Conservation (phyloP, 208 protist species). For the Trypanosoma melophagium region DNA sequence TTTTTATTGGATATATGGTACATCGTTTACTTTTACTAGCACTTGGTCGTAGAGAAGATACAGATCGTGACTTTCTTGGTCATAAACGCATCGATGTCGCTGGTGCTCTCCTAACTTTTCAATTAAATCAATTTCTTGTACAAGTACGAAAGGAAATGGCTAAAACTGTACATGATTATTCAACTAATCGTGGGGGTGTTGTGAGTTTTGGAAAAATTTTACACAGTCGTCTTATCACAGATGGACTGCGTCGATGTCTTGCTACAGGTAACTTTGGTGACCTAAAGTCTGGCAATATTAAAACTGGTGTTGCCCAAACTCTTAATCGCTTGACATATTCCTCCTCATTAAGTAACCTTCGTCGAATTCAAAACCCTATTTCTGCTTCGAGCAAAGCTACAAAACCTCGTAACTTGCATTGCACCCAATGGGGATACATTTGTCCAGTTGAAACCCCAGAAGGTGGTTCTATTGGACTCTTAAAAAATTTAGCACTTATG, state of each 20-base stretch:
- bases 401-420: constrained; percentile 95
- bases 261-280: constrained; percentile 98
- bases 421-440: constrained; percentile 97
- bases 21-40: constrained; percentile 78
- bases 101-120: constrained; percentile 84
- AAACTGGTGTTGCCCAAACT: constrained; percentile 91
- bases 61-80: constrained; percentile 95
- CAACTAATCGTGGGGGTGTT: constrained; percentile 47
- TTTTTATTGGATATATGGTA: constrained; percentile 90
- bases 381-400: constrained; percentile 90
- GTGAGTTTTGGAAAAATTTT: constrained; percentile 50
- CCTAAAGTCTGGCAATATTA: constrained; percentile 36
- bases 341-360: constrained; percentile 97
- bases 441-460: constrained; percentile 97
- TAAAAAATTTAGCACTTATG: constrained; percentile 97
- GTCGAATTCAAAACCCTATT: constrained; percentile 98
- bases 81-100: constrained; percentile 96
- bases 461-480: constrained; percentile 92
- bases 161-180: constrained; percentile 41
- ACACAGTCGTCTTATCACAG: constrained; percentile 48
- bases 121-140: constrained; percentile 40
- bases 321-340: constrained; percentile 96
- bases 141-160: constrained; percentile 53
- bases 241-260: constrained; percentile 92
- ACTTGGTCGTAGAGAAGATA: constrained; percentile 73